A percentile compares a stretch with the other conserved stretches of the same genome.
Evolutionary conservation across 495 filamentous ascomycete genomes (phyloP).

Genomic region (Neurospora sp.): DNA sequence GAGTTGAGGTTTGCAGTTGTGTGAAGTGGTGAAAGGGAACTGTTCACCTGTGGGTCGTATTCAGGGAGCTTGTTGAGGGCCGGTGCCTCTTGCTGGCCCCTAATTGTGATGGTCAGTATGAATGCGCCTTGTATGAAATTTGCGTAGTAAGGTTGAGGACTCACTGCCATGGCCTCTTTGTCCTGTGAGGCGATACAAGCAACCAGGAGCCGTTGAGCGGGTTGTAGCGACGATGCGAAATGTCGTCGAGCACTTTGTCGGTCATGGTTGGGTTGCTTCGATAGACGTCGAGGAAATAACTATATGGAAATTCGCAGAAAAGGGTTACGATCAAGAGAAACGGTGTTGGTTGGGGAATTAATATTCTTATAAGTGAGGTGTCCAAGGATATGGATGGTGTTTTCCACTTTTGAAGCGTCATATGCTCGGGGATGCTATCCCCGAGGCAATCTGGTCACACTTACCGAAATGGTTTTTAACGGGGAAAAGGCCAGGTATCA

Average conservation of each 20-base stretch:
- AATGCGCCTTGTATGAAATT: neutral
- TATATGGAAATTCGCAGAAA: neutral
- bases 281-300: neutral
- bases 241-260: constrained; percentile 77
- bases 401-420: neutral
- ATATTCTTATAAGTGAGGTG: neutral
- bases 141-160: constrained; percentile 13
- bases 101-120: constrained; percentile 21
- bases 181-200: constrained; percentile 89
- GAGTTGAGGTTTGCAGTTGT: neutral
- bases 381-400: neutral
- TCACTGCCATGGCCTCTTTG: constrained; percentile 97
- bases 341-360: neutral
- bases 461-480: neutral
- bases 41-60: constrained; percentile 57
- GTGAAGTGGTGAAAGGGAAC: too few relatives aligned
- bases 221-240: constrained; percentile 93
- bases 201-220: constrained; percentile 82
- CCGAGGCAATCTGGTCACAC: neutral
- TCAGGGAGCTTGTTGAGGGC: constrained; percentile 65
- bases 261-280: constrained; percentile 26
- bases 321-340: neutral
- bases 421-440: neutral
- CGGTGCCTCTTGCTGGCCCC: constrained; percentile 82
- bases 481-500: neutral